Evolutionary conservation across 345 rosid species (phyloP).

Genomic region (Adansonia digitata): DNA sequence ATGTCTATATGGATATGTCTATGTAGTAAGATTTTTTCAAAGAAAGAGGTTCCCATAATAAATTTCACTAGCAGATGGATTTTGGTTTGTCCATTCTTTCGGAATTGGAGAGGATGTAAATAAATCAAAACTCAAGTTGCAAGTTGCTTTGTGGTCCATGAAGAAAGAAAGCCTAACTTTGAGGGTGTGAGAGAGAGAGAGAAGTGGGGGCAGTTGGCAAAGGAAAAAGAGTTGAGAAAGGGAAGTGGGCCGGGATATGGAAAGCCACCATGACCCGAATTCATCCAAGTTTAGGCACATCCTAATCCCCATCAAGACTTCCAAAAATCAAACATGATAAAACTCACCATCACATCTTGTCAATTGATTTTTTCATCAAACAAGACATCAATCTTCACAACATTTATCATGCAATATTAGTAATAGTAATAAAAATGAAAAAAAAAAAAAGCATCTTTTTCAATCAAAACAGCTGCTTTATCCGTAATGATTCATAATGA

Average conservation of each 20-base stretch:
- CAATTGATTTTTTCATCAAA: background rate
- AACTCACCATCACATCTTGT: slow-evolving; percentile 8
- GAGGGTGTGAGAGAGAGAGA: slow-evolving; percentile 16
- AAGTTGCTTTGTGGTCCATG: slow-evolving; percentile 51
- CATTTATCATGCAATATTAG: background rate
- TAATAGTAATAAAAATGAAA: background rate
- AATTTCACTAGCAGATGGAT: background rate
- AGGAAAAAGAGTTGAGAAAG: slow-evolving; percentile 19
- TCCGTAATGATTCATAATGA: background rate
- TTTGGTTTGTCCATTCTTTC: background rate
- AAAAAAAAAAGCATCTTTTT: background rate
- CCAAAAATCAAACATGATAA: too few species aligned
- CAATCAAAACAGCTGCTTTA: background rate
- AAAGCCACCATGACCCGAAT: slow-evolving; percentile 16
- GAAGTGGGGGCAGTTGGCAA: slow-evolving; percentile 8
- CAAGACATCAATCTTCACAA: slow-evolving; percentile 6
- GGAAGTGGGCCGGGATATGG: slow-evolving; percentile 11
- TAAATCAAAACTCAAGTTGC: background rate
- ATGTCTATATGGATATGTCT: too few species aligned
- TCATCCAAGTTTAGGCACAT: too few species aligned
- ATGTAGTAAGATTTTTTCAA: too few species aligned
- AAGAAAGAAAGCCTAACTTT: slow-evolving; percentile 25
- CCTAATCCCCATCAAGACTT: too few species aligned
- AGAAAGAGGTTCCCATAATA: background rate
- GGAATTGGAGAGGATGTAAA: background rate